These are phyloP conservation scores for Neofusicoccum cordaticola DNA, from an alignment of 2,329 filamentous ascomycete species.

Conservation along the genomic window DNA sequence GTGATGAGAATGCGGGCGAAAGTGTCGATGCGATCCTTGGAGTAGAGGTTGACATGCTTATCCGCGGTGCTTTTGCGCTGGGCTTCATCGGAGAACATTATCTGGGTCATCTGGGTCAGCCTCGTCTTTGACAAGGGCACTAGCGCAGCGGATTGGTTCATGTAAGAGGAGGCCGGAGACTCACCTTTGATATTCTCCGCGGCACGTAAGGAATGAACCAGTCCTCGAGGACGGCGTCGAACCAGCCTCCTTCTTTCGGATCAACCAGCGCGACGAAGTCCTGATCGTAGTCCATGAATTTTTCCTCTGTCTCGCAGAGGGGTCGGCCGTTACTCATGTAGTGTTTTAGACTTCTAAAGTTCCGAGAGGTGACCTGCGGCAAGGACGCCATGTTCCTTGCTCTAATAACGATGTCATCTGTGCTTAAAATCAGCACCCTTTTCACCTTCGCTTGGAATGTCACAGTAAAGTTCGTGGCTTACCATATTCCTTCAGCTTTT, in stretches of 20 bases:
- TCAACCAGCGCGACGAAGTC: constrained; percentile 20
- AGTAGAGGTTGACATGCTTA: constrained; percentile 19
- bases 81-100: constrained; percentile 19
- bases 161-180: no score
- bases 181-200: no score
- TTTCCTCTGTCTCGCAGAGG: constrained; percentile 14
- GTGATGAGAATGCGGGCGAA: constrained; percentile 24
- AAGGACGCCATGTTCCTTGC: constrained; percentile 17
- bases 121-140: no score
- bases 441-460: not conserved
- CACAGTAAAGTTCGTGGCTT: not conserved
- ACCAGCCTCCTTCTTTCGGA: constrained; percentile 17
- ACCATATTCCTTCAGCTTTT: constrained; percentile 19
- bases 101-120: no score
- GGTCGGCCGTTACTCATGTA: constrained; percentile 20
- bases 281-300: constrained; percentile 11
- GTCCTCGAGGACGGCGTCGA: constrained; percentile 18
- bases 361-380: constrained; percentile 18
- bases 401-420: constrained; percentile 20
- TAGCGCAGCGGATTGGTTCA: no score
- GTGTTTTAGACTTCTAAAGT: constrained; percentile 18
- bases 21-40: constrained; percentile 20
- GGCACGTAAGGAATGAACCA: not conserved
- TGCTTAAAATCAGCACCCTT: not conserved
- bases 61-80: constrained; percentile 20